Base-by-base conservation (phyloP, 23 red algal species). In the Chondrus crispus region DNA sequence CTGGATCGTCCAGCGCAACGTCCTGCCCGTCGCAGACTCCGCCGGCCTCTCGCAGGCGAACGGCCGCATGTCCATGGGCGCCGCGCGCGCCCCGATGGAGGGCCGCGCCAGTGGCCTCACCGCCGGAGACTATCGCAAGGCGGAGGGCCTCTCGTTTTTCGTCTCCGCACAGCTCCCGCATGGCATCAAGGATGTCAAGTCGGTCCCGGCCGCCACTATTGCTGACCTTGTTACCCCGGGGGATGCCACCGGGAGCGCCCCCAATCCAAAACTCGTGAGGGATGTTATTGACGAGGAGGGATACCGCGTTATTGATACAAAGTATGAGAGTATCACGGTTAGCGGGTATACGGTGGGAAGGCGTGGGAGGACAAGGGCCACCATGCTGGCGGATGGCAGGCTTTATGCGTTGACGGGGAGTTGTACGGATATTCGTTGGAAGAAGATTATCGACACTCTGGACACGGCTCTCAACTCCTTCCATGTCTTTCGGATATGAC, bases 131-230 rank as follows among this genome's bases (percentile, higher is more conserved):
- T 91, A 91, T 50, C 80, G 88, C 6, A 45, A 58, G 14, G 88
- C 88, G 28, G 88, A 91, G 58, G 75, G 77, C 43, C 41, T 91
- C 12, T n/a, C 50, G 24, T 78, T 91, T 78, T 91, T 62, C 74
- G 51, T 78, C 13, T 28, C 26, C 22, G 33, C 62, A 30, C n/a
- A n/a, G n/a, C 30, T 88, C 20, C 66, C 88, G 29, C 24, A 19
- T 16, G 54, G 55, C 46, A 50, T 52, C 4, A 28, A 22, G 22
- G 80, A 11, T 14, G 80, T 72, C 47, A 68, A 22, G 4, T 18
- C 22, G 2, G 74, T 91, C 35, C 77, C 30, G 24, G 77, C 41
- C 19, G 24, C 18, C 26, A 39, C 57, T 50, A 68, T 91, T 19
- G 51, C 72, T 19, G 80, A 74, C 38, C 52, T 91, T 18, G 88